phyloP scores from a whole-genome alignment of 2,329 filamentous ascomycete species.

The Teratosphaeria zuluensis region DNA sequence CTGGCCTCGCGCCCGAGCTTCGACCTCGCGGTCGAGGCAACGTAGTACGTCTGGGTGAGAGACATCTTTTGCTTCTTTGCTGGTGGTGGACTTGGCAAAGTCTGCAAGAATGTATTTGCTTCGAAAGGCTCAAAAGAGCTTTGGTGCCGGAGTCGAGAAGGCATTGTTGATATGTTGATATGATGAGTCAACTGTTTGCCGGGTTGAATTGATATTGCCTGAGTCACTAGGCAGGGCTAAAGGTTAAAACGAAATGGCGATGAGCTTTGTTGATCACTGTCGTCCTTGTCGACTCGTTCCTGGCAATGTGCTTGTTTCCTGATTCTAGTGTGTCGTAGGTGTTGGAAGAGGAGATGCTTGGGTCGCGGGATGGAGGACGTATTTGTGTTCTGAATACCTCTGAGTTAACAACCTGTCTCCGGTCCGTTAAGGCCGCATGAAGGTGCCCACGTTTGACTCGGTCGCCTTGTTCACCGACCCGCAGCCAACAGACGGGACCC shows the following conservation, averaged over 20 bases:
- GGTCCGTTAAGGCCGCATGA: background rate
- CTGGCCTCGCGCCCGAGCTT: constrained; percentile 93
- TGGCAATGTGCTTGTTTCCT: background rate
- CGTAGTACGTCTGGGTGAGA: constrained; percentile 96
- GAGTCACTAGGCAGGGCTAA: background rate
- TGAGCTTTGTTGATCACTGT: background rate
- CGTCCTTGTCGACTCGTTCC: background rate
- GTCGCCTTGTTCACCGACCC: background rate
- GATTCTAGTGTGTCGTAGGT: background rate
- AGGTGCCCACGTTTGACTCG: background rate
- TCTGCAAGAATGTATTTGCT: constrained; percentile 35
- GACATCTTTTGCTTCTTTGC: constrained; percentile 77
- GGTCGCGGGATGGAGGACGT: background rate
- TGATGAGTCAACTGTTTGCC: constrained; percentile 8
- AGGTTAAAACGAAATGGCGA: background rate
- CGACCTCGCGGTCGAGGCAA: constrained; percentile 88
- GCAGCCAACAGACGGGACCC: background rate
- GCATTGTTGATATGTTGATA: constrained; percentile 28
- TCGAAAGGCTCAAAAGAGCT: constrained; percentile 36
- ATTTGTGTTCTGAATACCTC: background rate
- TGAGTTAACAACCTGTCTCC: background rate
- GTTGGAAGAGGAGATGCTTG: background rate
- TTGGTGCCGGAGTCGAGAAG: constrained; percentile 41
- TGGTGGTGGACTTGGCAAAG: constrained; percentile 32
- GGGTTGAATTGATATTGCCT: background rate